Evolutionary conservation across 2,329 filamentous ascomycete genomes (phyloP).

Genomic region (Hortaea sp.): DNA sequence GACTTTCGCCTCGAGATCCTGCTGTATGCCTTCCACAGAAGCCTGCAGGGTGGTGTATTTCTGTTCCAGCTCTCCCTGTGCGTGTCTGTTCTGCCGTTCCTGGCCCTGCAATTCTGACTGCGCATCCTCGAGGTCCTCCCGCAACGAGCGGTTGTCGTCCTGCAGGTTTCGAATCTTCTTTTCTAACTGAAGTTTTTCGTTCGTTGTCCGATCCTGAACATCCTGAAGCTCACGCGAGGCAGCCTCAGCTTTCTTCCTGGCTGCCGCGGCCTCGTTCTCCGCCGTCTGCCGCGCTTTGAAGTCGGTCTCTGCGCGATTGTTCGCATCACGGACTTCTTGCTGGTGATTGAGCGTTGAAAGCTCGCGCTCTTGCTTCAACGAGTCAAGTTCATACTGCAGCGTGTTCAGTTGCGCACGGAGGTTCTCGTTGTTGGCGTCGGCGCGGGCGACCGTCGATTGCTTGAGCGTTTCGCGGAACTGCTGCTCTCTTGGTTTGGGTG

Average conservation of each 20-base stretch:
- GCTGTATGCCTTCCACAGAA: slow-evolving; percentile 47
- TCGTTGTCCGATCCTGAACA: slow-evolving; percentile 42
- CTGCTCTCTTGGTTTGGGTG: slow-evolving; percentile 19
- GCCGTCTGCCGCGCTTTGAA: slow-evolving; percentile 54
- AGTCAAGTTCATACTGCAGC: slow-evolving; percentile 77
- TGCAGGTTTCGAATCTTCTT: slow-evolving; percentile 46
- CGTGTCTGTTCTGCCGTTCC: slow-evolving; percentile 54
- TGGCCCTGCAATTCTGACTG: slow-evolving; percentile 63
- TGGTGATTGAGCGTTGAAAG: slow-evolving; percentile 68
- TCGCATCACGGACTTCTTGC: slow-evolving; percentile 71
- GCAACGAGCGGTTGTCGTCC: slow-evolving; percentile 61
- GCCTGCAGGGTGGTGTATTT: slow-evolving; percentile 47
- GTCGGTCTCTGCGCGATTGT: slow-evolving; percentile 74
- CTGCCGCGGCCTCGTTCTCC: slow-evolving; percentile 42
- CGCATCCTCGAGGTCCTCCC: slow-evolving; percentile 76
- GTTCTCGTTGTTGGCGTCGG: slow-evolving; percentile 54
- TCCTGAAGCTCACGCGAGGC: slow-evolving; percentile 47
- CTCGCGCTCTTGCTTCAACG: slow-evolving; percentile 78
- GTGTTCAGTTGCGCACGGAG: slow-evolving; percentile 84
- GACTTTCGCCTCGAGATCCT: slow-evolving; percentile 48
- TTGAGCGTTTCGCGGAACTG: slow-evolving; percentile 35
- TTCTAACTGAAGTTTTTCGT: slow-evolving; percentile 47
- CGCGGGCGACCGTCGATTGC: slow-evolving; percentile 26
- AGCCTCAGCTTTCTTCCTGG: slow-evolving; percentile 45
- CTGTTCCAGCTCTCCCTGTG: slow-evolving; percentile 50